These are phyloP conservation scores for Eimeria sp. DNA, from an alignment of 169 alveolate species.

Conservation along the genomic window DNA sequence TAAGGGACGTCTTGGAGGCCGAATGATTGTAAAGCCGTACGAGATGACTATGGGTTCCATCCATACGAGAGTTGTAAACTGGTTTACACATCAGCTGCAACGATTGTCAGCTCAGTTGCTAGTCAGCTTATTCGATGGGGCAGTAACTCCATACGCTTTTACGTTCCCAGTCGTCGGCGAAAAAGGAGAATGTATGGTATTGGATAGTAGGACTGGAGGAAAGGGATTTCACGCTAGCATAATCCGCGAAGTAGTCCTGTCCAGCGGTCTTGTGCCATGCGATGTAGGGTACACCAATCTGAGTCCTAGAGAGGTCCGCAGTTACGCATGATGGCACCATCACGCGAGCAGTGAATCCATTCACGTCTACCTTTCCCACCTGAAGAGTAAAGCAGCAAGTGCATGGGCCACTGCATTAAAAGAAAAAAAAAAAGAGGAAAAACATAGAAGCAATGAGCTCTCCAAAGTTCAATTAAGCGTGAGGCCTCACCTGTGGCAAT, in stretches of 20 bases:
- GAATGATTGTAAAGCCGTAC: not conserved
- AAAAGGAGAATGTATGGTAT: not conserved
- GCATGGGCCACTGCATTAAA: not conserved
- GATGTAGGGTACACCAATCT: conserved; percentile 33
- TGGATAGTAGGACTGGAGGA: not conserved
- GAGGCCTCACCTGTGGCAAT: conserved; percentile 43
- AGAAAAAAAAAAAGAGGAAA: not conserved
- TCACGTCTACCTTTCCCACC: conserved; percentile 59
- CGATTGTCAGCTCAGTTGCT: not conserved
- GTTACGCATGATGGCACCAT: conserved; percentile 63
- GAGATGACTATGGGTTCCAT: too few species aligned
- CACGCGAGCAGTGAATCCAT: conserved; percentile 56
- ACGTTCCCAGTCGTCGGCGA: not conserved
- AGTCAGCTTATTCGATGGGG: not conserved
- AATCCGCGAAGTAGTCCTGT: conserved; percentile 44
- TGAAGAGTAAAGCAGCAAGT: not conserved
- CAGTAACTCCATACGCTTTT: conserved; percentile 7
- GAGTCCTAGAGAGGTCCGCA: conserved; percentile 49
- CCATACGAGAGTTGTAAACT: not conserved
- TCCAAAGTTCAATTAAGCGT: not conserved
- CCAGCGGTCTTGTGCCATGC: conserved; percentile 42
- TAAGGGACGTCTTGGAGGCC: not conserved
- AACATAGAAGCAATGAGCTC: not conserved
- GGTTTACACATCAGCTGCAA: not conserved
- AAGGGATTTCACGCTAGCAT: not conserved